Percentiles rank a stretch among this genome's conserved stretches.
Evolutionary conservation across 768 basidiomycete genomes (phyloP).

Genomic region (Macrolepiota albuminosa): DNA sequence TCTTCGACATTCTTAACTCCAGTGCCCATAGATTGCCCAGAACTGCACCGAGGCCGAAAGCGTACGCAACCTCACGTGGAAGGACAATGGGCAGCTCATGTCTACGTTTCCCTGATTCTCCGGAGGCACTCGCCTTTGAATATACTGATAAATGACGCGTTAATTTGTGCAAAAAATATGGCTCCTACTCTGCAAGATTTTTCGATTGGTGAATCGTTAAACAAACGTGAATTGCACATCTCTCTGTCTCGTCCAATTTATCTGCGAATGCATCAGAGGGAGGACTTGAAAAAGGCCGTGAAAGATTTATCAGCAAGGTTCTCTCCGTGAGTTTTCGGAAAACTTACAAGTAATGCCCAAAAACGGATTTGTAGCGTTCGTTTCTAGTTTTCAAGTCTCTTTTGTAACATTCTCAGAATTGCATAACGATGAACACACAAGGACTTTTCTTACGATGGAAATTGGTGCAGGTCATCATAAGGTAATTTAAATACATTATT

Average conservation of each 20-base stretch:
- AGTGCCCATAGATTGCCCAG: slow-evolving; percentile 65
- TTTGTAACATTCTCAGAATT: slow-evolving; percentile 70
- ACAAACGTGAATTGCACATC: slow-evolving; percentile 61
- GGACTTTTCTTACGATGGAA: slow-evolving; percentile 78
- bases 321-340: slow-evolving; percentile 36
- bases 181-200: slow-evolving; percentile 48
- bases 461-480: slow-evolving; percentile 80
- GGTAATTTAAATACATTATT: slow-evolving; percentile 33
- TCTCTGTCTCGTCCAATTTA: slow-evolving; percentile 83
- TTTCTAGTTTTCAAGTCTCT: slow-evolving; percentile 60
- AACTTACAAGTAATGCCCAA: background rate
- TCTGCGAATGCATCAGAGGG: slow-evolving; percentile 73
- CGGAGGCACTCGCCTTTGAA: slow-evolving; percentile 38
- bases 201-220: slow-evolving; percentile 19
- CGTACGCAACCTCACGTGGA: slow-evolving; percentile 77
- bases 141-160: slow-evolving; percentile 39
- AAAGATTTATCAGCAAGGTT: slow-evolving; percentile 43
- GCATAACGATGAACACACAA: slow-evolving; percentile 73
- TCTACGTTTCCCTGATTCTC: slow-evolving; percentile 64
- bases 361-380: background rate
- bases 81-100: slow-evolving; percentile 79
- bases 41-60: slow-evolving; percentile 78
- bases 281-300: slow-evolving; percentile 63
- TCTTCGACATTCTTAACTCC: slow-evolving; percentile 41
- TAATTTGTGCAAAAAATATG: slow-evolving; percentile 35